Evolutionary conservation across 805 yeast genomes (phyloP).

Genomic region (Pichia californica): DNA sequence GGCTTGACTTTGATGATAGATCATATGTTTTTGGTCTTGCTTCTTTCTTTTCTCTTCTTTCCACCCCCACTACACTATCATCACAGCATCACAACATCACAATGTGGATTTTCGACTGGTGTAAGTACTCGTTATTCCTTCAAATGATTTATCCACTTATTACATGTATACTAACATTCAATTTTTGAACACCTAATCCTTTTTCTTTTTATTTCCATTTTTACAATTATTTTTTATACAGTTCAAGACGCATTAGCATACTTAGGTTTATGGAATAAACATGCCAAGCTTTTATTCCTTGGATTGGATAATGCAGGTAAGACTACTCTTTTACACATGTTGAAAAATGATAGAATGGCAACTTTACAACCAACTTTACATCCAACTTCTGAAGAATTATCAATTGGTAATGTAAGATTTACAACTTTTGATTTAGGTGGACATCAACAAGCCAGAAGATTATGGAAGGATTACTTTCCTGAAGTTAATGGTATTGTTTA

Average conservation of each 20-base stretch:
- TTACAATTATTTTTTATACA: conserved; percentile 24
- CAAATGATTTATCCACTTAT: neutral
- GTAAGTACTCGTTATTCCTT: too few species aligned
- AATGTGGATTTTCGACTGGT: conserved; percentile 36
- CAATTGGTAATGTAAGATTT: conserved; percentile 93
- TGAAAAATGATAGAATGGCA: conserved; percentile 93
- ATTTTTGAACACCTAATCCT: too few species aligned
- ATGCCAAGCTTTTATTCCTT: conserved; percentile 89
- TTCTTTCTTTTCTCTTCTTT: neutral
- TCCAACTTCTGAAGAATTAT: conserved; percentile 96
- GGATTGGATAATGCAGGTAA: conserved; percentile 99
- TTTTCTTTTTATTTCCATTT: too few species aligned
- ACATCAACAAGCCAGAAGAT: conserved; percentile 96
- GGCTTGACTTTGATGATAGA: too few species aligned
- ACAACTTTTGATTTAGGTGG: conserved; percentile 99
- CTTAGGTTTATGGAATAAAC: conserved; percentile 85
- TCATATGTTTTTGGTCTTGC: neutral
- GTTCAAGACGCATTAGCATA: conserved; percentile 74
- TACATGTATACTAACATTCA: neutral
- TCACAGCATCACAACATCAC: neutral
- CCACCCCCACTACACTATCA: too few species aligned
- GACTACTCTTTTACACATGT: conserved; percentile 80
- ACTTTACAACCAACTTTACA: conserved; percentile 97
- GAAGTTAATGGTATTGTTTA: conserved; percentile 97
- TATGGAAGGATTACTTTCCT: conserved; percentile 99